A percentile compares a stretch with the other conserved stretches of the same genome.
These are phyloP conservation scores for Udeniomyces megalosporus DNA, from an alignment of 768 basidiomycete species.

Conservation along the genomic window DNA sequence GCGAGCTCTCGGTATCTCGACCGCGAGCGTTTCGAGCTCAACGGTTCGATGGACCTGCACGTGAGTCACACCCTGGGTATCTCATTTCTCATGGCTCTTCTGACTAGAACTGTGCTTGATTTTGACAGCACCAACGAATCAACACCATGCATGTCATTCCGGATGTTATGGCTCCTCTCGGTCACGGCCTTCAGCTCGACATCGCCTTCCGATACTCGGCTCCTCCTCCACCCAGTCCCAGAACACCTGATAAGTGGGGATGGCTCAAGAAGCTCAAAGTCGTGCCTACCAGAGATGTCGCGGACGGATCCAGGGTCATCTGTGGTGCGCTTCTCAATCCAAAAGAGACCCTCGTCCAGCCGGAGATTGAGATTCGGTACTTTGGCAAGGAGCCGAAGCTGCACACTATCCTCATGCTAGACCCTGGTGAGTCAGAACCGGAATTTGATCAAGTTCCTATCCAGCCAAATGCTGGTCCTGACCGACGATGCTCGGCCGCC, in stretches of 20 bases:
- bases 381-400: conserved; percentile 59
- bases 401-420: conserved; percentile 79
- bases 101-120: too few species aligned
- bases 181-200: neutral
- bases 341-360: conserved; percentile 7
- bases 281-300: neutral
- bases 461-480: too few species aligned
- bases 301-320: neutral
- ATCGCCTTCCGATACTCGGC: conserved; percentile 3
- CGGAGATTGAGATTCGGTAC: conserved; percentile 38
- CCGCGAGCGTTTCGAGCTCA: conserved; percentile 71
- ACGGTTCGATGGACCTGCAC: conserved; percentile 68
- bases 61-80: conserved; percentile 39
- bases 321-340: neutral
- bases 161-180: conserved; percentile 37
- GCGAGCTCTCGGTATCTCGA: conserved; percentile 56
- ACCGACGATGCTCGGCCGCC: too few species aligned
- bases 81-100: too few species aligned
- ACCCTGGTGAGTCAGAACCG: conserved; percentile 58
- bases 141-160: conserved; percentile 83
- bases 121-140: conserved; percentile 89
- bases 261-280: conserved; percentile 4
- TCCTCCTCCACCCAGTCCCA: neutral
- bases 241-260: conserved; percentile 5
- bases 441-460: too few species aligned